Percentiles rank a stretch among this genome's conserved stretches.
Evolutionary conservation across 108 stramenopile species (phyloP).

Genomic region (Skeletonema menzelii): DNA sequence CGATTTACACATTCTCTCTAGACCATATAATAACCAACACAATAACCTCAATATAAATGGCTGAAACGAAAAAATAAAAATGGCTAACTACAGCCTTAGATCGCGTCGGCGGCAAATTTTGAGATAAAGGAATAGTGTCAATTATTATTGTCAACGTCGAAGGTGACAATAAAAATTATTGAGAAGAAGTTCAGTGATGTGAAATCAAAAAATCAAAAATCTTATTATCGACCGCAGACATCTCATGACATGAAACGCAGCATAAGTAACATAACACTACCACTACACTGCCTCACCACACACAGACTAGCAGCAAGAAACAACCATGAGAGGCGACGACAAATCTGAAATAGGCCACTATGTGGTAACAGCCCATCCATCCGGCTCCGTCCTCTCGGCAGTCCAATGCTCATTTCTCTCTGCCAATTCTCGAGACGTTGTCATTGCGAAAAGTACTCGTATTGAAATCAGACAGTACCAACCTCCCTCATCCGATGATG

Average conservation of each 20-base stretch:
- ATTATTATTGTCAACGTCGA: too few species aligned
- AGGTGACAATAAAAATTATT: too few species aligned
- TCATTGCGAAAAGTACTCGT: conserved; percentile 63
- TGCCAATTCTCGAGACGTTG: conserved; percentile 50
- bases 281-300: too few species aligned
- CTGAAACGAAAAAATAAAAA: too few species aligned
- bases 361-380: conserved; percentile 78
- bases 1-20: too few species aligned
- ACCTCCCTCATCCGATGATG: background rate
- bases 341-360: conserved; percentile 61
- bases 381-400: conserved; percentile 57
- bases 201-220: background rate
- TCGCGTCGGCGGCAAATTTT: too few species aligned
- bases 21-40: too few species aligned
- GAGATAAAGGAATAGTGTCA: background rate
- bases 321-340: background rate
- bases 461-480: conserved; percentile 62
- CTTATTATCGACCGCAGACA: too few species aligned
- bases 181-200: background rate
- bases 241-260: too few species aligned
- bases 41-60: too few species aligned
- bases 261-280: too few species aligned
- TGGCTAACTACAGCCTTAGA: background rate
- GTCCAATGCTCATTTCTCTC: conserved; percentile 67
- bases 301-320: too few species aligned